Evolutionary conservation across 257 asterid species (phyloP), one percentile per base, ranked within the genome.

Genomic region (Asclepias syriaca): DNA sequence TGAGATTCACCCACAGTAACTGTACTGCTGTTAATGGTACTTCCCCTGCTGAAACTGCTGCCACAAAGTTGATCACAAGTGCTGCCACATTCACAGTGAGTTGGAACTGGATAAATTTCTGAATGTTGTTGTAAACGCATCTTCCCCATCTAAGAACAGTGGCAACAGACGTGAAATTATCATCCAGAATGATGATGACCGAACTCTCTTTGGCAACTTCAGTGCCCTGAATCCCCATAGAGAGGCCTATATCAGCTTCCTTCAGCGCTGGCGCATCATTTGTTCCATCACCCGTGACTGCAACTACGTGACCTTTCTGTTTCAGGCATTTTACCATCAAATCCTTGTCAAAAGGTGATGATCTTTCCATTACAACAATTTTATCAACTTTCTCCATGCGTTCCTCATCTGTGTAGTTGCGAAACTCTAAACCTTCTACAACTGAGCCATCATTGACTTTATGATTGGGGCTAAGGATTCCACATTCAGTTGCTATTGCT

Each of bases 281-380:
- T n/a, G 90, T 84, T 21, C 92, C 90, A 54, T 89, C 95, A 0
- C 96, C 97, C 0, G 92, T 89, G 7, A 89, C 93, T 4, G 96
- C 97, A 10, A 91, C 97, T 0, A 91, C 91, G 14, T 86, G 90
- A 27, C 94, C 96, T 64, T 76, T 84, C 80, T 69, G 72, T 63
- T 72, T 87, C 29, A 89, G 80, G 82, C 89, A 85, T 32, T 87
- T 87, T 34, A 91, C 96, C 95, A 91, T 84, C 24, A 91, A 50
- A 16, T 85, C 93, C 77, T 91, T 87, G 87, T 91, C 96, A 32
- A 74, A 76, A 21, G 98, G 96, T 3, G 96, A 92, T 0, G 96
- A 90, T 61, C 94, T 82, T 1, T 91, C 96, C 96, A 90, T 84
- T 4, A 87, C 96, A 0, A 77, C 43, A 15, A 88, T 89, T n/a